Evolutionary conservation across 192 early-diverging fungal species (phyloP).

Genomic region (Irineochytrium annulatum): DNA sequence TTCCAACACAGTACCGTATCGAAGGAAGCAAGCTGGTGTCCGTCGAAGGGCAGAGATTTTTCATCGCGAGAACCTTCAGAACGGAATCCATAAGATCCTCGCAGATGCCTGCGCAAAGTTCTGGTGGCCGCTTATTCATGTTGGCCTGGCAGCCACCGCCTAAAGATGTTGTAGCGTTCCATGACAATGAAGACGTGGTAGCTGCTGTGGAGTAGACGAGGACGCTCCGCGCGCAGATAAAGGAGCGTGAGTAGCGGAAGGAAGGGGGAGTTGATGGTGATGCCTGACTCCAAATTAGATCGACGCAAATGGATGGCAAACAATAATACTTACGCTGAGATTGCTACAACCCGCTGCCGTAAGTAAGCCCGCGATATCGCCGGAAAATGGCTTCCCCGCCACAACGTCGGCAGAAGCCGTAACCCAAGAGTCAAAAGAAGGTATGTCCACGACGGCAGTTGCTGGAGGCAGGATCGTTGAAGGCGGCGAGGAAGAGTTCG

Average conservation of each 20-base stretch:
- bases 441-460: background rate
- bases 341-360: background rate
- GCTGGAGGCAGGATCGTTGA: background rate
- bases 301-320: background rate
- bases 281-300: background rate
- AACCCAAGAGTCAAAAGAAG: background rate
- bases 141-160: constrained; percentile 3
- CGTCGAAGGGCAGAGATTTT: background rate
- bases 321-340: background rate
- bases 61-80: background rate
- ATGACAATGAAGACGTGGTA: background rate
- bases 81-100: background rate
- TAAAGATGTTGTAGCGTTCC: background rate
- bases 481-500: background rate
- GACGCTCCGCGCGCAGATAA: background rate
- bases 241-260: background rate
- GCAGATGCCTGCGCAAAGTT: background rate
- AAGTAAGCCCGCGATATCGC: background rate
- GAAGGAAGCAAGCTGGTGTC: background rate
- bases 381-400: background rate
- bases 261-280: background rate
- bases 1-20: background rate
- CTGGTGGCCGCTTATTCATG: background rate
- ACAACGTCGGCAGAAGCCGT: background rate
- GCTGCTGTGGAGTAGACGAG: background rate